These are phyloP conservation scores for Lunasporangiospora selenospora DNA, from an alignment of 192 early-diverging fungal genomes.

Conservation along the genomic window DNA sequence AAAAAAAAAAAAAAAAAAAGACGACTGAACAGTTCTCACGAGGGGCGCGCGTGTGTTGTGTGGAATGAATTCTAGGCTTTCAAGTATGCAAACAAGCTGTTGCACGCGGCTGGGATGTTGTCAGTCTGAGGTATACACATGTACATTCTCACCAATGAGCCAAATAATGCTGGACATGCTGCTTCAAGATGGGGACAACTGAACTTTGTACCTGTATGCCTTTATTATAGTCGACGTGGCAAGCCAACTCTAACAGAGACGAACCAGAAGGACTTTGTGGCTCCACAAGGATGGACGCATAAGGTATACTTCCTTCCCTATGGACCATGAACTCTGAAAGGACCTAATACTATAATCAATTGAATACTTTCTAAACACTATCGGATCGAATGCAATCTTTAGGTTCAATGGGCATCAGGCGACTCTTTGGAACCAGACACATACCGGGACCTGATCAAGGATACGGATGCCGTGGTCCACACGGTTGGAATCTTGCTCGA, in stretches of 20 bases:
- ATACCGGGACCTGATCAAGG: constrained; percentile 57
- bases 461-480: constrained; percentile 72
- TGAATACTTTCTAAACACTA: no score
- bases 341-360: neutral
- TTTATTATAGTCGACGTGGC: constrained; percentile 32
- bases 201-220: no score
- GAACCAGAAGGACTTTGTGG: constrained; percentile 58
- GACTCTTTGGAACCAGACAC: constrained; percentile 68
- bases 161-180: no score
- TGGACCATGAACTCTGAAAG: neutral
- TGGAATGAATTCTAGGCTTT: constrained; percentile 24
- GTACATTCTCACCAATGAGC: no score
- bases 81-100: constrained; percentile 55
- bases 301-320: constrained; percentile 22
- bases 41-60: no score
- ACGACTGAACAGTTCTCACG: no score
- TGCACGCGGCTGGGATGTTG: constrained; percentile 53
- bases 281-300: constrained; percentile 43
- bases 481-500: constrained; percentile 77
- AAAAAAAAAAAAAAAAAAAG: no score
- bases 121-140: constrained; percentile 59
- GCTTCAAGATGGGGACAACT: no score
- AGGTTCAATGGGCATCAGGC: constrained; percentile 67
- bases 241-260: constrained; percentile 40
- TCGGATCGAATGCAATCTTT: no score